Evolutionary conservation across 2,329 filamentous ascomycete species (phyloP).

Genomic region (Fusarium decemcellulare): DNA sequence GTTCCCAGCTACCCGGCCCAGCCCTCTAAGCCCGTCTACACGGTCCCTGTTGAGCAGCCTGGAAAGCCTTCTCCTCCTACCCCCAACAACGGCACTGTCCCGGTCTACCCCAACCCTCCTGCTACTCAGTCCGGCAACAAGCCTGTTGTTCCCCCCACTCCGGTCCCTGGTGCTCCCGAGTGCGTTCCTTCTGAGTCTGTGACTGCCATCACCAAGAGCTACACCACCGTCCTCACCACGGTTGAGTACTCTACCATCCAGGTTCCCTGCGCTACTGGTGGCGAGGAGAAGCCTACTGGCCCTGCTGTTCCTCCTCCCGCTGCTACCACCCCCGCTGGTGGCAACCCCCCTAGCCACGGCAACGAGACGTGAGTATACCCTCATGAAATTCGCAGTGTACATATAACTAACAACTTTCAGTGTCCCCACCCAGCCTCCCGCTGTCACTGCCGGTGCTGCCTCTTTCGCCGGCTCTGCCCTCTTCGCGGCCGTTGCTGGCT

Average conservation of each 20-base stretch:
- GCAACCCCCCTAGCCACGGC: conserved; percentile 54
- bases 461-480: conserved; percentile 67
- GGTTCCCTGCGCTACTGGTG: conserved; percentile 43
- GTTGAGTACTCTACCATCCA: conserved; percentile 64
- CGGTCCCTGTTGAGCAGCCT: conserved; percentile 4
- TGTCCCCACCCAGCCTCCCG: conserved; percentile 48
- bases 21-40: background rate
- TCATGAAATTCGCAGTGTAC: conserved; percentile 19
- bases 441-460: conserved; percentile 66
- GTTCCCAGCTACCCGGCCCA: conserved; percentile 30
- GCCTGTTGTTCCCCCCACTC: conserved; percentile 31
- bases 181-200: conserved; percentile 55
- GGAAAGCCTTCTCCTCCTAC: conserved; percentile 22
- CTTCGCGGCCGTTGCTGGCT: conserved; percentile 69
- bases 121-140: conserved; percentile 26
- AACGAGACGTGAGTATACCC: conserved; percentile 52
- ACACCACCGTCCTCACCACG: conserved; percentile 69
- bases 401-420: conserved; percentile 28
- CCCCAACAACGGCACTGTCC: conserved; percentile 41
- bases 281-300: conserved; percentile 25
- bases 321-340: conserved; percentile 40
- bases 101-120: conserved; percentile 39
- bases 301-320: conserved; percentile 48
- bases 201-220: conserved; percentile 68
- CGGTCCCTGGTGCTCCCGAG: conserved; percentile 35